These are phyloP conservation scores for Lactarius quietus DNA, from an alignment of 768 basidiomycete species.

Conservation along the genomic window DNA sequence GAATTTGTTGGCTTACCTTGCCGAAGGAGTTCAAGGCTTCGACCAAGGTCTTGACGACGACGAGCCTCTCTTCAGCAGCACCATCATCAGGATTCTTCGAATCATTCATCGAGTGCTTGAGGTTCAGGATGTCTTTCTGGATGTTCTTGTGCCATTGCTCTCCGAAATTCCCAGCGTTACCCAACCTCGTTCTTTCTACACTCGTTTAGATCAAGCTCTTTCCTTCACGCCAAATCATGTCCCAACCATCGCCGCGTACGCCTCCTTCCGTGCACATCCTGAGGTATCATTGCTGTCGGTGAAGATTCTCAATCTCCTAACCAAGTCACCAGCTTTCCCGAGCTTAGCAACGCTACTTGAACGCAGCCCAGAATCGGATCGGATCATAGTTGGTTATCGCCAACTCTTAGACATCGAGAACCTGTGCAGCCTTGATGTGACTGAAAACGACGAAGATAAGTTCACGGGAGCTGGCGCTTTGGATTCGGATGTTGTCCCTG, in stretches of 20 bases:
- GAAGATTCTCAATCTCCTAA: conserved; percentile 68
- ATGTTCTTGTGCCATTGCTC: conserved; percentile 78
- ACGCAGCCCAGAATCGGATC: conserved; percentile 77
- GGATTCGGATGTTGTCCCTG: conserved; percentile 44
- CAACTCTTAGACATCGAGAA: conserved; percentile 61
- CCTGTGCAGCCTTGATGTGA: conserved; percentile 53
- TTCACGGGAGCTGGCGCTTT: conserved; percentile 73
- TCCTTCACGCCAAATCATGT: conserved; percentile 68
- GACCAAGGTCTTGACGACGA: conserved; percentile 66
- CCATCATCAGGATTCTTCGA: conserved; percentile 76
- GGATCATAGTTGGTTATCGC: conserved; percentile 78
- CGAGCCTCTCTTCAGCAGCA: conserved; percentile 66
- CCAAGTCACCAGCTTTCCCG: conserved; percentile 62
- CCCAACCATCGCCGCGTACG: conserved; percentile 79
- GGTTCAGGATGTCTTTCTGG: conserved; percentile 85
- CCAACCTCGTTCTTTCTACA: conserved; percentile 66
- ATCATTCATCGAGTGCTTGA: conserved; percentile 80
- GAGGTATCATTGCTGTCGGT: conserved; percentile 75
- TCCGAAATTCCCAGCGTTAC: conserved; percentile 60
- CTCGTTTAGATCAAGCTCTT: conserved; percentile 69
- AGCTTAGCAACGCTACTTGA: conserved; percentile 77
- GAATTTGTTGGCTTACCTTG: conserved; percentile 72
- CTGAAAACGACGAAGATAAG: conserved; percentile 59
- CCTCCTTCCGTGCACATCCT: conserved; percentile 63
- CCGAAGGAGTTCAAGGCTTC: conserved; percentile 75